Base-by-base conservation (phyloP, 1,284 basidiomycete genomes). In the Moesziomyces sp. region DNA sequence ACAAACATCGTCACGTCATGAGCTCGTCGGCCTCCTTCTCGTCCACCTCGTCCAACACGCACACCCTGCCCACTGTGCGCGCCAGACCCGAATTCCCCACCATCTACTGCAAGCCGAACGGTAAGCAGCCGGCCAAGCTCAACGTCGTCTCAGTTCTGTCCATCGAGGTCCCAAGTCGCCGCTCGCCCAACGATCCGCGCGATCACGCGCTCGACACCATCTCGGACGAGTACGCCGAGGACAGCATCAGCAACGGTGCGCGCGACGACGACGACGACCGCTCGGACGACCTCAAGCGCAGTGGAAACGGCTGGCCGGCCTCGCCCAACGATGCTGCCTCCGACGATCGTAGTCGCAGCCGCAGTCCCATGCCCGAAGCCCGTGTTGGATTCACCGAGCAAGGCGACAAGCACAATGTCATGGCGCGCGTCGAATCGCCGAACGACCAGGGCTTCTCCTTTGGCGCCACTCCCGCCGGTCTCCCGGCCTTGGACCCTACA, bases 61-160 rank as follows among this genome's bases (percentile, higher is more conserved):
- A 73, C 11, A 73, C 64, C 0, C 45, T 63, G 0, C 94, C 94
- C 3, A 90, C 90, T 21, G 93, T 97, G 77, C 91, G 92, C 81
- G 92, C 96, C 77, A 89, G 91, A 52, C 90, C 94, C 5, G 94
- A 97, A 85, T 94, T 92, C 84, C 88, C 90, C 1, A 91, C 91
- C 45, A 88, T 96, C 52, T 89, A 91, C 21, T 89, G 92, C 60
- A 90, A 77, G 46, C 58, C 62, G 26, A 88, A 53, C 85, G 73
- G 49, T 40, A 62, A 59, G 26, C 61, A 73, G 14, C 72, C 68
- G 16, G 80, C 85, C 62, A 93, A 94, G 77, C 83, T 88, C 49
- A 90, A 91, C 1, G 86, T 97, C 69, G 94, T 93, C 14, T 95
- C 93, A 79, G 92, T 97, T 78, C 90, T 97, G 62, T 88, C 93